phyloP scores from a whole-genome alignment of 768 basidiomycete species.

The Kwoniella dejecticola region DNA sequence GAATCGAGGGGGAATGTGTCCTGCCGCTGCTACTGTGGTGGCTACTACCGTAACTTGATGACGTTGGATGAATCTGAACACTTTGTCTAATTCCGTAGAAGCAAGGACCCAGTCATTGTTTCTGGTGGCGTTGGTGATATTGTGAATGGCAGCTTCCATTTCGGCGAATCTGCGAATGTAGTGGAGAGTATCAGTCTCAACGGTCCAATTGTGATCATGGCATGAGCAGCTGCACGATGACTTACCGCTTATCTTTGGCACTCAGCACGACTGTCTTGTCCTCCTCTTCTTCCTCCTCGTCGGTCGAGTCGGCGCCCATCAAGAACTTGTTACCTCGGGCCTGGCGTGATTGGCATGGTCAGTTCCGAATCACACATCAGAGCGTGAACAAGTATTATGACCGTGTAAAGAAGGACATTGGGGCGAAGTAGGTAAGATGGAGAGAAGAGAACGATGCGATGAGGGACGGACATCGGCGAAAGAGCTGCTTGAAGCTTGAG shows the following conservation, averaged over 20 bases:
- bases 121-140: slow-evolving; percentile 90
- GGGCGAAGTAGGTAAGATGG: no score
- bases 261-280: slow-evolving; percentile 72
- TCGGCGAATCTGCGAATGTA: slow-evolving; percentile 65
- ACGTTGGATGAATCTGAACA: slow-evolving; percentile 82
- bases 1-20: slow-evolving; percentile 66
- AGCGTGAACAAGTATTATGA: no score
- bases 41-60: slow-evolving; percentile 71
- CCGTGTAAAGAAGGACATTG: no score
- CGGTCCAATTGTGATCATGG: background rate
- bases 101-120: slow-evolving; percentile 86
- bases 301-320: slow-evolving; percentile 46
- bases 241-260: slow-evolving; percentile 78
- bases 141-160: slow-evolving; percentile 88
- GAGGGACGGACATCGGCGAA: no score
- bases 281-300: slow-evolving; percentile 66
- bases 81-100: slow-evolving; percentile 93
- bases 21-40: slow-evolving; percentile 81
- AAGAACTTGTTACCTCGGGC: slow-evolving; percentile 48
- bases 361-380: no score
- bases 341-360: background rate
- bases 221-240: no score
- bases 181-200: background rate
- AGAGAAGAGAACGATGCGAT: no score
- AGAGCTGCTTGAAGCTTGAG: no score